Evolutionary conservation across 2,329 filamentous ascomycete genomes (phyloP).

Genomic region (Fusarium palustre): DNA sequence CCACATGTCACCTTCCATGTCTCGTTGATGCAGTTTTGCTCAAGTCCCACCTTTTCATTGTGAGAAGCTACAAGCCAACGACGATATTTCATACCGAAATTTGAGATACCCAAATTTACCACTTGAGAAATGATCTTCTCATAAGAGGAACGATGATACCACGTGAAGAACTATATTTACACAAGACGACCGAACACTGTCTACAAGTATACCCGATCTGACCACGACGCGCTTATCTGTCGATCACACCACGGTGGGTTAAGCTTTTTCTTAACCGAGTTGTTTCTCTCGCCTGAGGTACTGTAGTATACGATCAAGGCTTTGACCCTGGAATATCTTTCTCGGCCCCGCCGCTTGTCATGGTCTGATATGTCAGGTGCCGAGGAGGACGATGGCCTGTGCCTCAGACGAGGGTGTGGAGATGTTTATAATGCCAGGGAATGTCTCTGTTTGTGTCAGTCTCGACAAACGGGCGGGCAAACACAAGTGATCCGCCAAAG

Average conservation of each 20-base stretch:
- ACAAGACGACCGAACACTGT: background rate
- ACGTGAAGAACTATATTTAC: too few relatives aligned
- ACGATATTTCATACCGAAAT: too few relatives aligned
- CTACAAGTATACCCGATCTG: background rate
- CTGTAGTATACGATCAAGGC: background rate
- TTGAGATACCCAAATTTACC: background rate
- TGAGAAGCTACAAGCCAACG: background rate
- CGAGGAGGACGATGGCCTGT: slow-evolving; percentile 8
- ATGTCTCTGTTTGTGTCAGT: too few relatives aligned
- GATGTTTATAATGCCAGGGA: background rate
- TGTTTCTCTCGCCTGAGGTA: background rate
- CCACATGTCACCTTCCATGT: background rate
- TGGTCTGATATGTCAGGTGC: slow-evolving; percentile 17
- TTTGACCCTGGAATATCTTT: background rate
- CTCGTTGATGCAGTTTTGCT: background rate
- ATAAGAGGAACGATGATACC: too few relatives aligned
- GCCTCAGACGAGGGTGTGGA: slow-evolving; percentile 15
- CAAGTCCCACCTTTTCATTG: too few relatives aligned
- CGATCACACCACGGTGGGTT: slow-evolving; percentile 14
- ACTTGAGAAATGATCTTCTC: background rate
- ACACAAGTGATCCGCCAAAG: background rate
- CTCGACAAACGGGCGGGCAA: too few relatives aligned
- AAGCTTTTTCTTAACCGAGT: background rate
- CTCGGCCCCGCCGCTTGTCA: background rate
- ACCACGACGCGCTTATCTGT: slow-evolving; percentile 13